Evolutionary conservation across 2,329 filamentous ascomycete species (phyloP), one percentile per base, ranked within the genome.

Genomic region (Diaporthe helianthi): DNA sequence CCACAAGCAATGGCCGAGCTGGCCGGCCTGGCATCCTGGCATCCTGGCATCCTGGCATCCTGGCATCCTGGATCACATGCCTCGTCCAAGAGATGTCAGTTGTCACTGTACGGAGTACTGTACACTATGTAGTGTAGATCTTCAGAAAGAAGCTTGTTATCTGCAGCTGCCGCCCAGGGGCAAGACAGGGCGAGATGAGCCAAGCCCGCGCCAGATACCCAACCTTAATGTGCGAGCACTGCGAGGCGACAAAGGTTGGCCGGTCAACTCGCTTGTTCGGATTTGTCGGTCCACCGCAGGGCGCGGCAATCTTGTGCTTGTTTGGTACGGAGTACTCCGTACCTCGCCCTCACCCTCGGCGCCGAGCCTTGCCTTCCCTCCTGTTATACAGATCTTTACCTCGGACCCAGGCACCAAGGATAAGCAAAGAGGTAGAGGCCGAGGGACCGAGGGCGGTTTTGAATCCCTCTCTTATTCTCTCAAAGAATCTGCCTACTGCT

Each of bases 211-310:
- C 41, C 58, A 49, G n/a, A 49, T 13, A 49, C 26, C 26, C n/a
- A 49, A 63, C 44, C 29, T 63, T 36, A 26, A 36, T 63, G 41
- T 49, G 58, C 44, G n/a, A n/a, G n/a, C n/a, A n/a, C n/a, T n/a
- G n/a, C n/a, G 58, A 36, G 41, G 29, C 29, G 49, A 19, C 6
- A n/a, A 12, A 47, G 44, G n/a, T 17, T 2, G 10, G 19, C 22
- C 38, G 54, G 54, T 7, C 58, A 19, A 13, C 29, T 63, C 44
- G 58, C 58, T 47, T 47, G 58, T 22, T 63, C 58, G 58, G 58
- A 63, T 63, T 49, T 29, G 44, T 63, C 58, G 58, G 44, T 36
- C 8, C n/a, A 36, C 41, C 44, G 29, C 54, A 36, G 54, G 36
- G 54, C 54, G 58, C 41, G 29, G 33, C n/a, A 49, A 63, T n/a